Base-by-base conservation (phyloP, 805 yeast species). In the Wickerhamia fluorescens region DNA sequence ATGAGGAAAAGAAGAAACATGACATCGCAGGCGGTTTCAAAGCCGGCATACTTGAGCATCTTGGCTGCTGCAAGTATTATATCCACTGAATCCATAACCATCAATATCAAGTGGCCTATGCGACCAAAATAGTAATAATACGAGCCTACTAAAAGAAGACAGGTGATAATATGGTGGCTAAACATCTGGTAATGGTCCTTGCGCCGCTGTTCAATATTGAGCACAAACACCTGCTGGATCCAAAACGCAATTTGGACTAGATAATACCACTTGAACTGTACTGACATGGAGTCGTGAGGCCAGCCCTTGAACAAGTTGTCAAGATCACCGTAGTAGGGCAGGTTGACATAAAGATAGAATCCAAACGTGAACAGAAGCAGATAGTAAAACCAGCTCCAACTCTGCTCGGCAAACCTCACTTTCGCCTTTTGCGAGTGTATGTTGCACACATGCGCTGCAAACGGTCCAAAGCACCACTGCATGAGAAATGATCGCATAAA, bases 101-200 rank as follows among this genome's bases (percentile, higher is more conserved):
- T 67, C 40, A 85, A 56, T 25, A 87, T 78, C 16, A 79, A 68
- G 53, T 85, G 84, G 17, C 96, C 96, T 31, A 84, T 71, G 20
- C 84, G 68, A 19, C 78, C 73, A 54, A 77, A 81, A 55, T 81
- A 77, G 49, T 73, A 75, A 46, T 61, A 64, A 53, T 86, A 87
- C 1, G 92, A 79, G 2, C 92, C 89, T 8, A 68, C 50, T 16
- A 81, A 68, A 31, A 87, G 66, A 14, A 62, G 42, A 42, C 77
- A 68, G 1, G 96, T 87, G 33, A 88, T 77, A 33, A 88, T 75
- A 54, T 87, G 96, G 52, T 87, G 96, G 25, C 78, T 59, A 46
- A 86, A 74, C 96, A 87, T 87, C 56, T 87, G 95, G 42, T 57
- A 53, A 50, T 83, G 77, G 51, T 87, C 96, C 49, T 85, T 85